Conservation (phyloP, 164 flowering plant species). For the Vitis riparia region DNA sequence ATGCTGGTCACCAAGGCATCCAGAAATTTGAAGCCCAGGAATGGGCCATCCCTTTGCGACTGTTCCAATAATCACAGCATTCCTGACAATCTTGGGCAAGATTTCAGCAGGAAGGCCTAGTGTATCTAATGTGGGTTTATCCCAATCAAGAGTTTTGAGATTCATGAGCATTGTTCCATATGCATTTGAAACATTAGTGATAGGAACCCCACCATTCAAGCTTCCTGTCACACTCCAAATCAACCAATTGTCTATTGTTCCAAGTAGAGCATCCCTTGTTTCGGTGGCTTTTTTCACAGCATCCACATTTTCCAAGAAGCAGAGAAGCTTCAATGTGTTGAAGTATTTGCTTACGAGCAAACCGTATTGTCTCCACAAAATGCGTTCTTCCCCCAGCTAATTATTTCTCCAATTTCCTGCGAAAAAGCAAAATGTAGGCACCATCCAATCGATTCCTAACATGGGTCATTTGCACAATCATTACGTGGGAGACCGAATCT, state of each 20-base stretch:
- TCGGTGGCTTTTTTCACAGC: slow-evolving; percentile 57
- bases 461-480: too few species aligned
- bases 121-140: slow-evolving; percentile 53
- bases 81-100: too few species aligned
- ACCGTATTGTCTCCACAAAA: slow-evolving; percentile 71
- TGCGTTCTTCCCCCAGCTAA: slow-evolving; percentile 79
- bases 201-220: slow-evolving; percentile 58
- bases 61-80: too few species aligned
- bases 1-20: too few species aligned
- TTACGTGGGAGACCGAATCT: too few species aligned
- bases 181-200: slow-evolving; percentile 93
- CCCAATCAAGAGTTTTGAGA: slow-evolving; percentile 82
- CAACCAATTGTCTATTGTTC: slow-evolving; percentile 91
- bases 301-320: slow-evolving; percentile 81
- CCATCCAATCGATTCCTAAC: too few species aligned
- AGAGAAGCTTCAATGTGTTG: slow-evolving; percentile 82
- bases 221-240: slow-evolving; percentile 97
- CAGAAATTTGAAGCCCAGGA: too few species aligned
- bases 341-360: slow-evolving; percentile 94
- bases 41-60: too few species aligned
- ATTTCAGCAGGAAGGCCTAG: too few species aligned
- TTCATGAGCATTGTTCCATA: slow-evolving; percentile 95
- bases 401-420: slow-evolving; percentile 81
- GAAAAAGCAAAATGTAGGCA: not conserved
- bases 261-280: slow-evolving; percentile 79